Percentiles rank a stretch among this genome's conserved stretches.
These are phyloP conservation scores for Stipa capillata DNA, from an alignment of 176 grass and related monocot species.

Conservation along the genomic window DNA sequence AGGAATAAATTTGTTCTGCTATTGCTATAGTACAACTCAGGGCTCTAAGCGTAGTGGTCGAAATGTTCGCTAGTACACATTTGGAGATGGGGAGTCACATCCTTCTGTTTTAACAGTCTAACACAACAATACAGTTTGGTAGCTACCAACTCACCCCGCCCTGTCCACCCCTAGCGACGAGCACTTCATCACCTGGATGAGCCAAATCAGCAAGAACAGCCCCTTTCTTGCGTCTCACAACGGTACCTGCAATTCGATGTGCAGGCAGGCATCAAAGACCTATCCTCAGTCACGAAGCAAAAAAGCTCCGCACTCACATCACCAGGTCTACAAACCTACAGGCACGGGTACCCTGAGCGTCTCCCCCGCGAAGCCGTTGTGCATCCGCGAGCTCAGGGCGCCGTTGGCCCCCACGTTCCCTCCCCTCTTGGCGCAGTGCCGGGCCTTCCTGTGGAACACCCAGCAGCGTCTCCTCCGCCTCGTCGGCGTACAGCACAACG, in stretches of 20 bases:
- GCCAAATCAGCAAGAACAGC: slow-evolving; percentile 82
- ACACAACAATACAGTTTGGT: background rate
- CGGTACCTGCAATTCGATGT: slow-evolving; percentile 51
- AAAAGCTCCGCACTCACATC: background rate
- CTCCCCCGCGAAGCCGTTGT: slow-evolving; percentile 59
- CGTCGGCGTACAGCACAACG: slow-evolving; percentile 76
- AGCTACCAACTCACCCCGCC: slow-evolving; percentile 67
- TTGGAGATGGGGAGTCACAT: background rate
- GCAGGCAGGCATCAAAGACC: background rate
- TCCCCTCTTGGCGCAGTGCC: slow-evolving; percentile 68
- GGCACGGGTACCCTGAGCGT: slow-evolving; percentile 79
- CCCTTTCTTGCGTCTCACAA: slow-evolving; percentile 85
- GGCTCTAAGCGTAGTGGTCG: background rate
- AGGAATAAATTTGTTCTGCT: too few species aligned
- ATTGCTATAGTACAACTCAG: too few species aligned
- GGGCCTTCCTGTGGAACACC: slow-evolving; percentile 79
- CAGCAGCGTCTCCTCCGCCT: slow-evolving; percentile 61
- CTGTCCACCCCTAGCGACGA: slow-evolving; percentile 91
- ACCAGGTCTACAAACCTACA: slow-evolving; percentile 61
- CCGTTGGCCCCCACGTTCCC: slow-evolving; percentile 80
- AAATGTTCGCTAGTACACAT: background rate
- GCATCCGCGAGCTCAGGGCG: slow-evolving; percentile 63
- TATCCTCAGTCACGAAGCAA: background rate
- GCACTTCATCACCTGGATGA: slow-evolving; percentile 69
- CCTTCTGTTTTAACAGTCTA: background rate